Percentiles rank a stretch among this genome's conserved stretches.
phyloP scores from a whole-genome alignment of 371 early-diverging fungal genomes.

The Mortierella sp. region DNA sequence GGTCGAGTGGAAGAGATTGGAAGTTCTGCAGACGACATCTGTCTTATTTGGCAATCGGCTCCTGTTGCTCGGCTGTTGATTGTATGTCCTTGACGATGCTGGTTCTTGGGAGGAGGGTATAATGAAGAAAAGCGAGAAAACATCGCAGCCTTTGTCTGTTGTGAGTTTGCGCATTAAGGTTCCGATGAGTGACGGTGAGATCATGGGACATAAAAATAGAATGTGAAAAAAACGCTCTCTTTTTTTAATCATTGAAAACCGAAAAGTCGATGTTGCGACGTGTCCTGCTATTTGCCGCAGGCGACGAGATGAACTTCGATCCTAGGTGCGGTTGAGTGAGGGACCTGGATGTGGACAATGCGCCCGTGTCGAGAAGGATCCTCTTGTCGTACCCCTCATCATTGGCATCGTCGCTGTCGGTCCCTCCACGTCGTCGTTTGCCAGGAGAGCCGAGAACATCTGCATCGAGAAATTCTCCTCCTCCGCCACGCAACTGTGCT shows the following conservation, averaged over 20 bases:
- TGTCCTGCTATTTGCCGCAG: background rate
- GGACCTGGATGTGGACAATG: background rate
- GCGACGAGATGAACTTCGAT: background rate
- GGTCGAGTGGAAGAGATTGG: background rate
- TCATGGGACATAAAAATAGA: background rate
- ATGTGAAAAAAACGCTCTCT: background rate
- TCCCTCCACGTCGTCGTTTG: conserved; percentile 17
- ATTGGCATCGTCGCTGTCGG: background rate
- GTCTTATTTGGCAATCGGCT: background rate
- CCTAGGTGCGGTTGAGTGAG: background rate
- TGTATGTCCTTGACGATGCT: background rate
- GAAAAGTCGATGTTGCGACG: conserved; percentile 14
- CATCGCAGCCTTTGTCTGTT: background rate
- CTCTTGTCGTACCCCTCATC: conserved; percentile 9
- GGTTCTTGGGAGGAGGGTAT: background rate
- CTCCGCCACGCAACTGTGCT: conserved; percentile 26
- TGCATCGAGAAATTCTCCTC: background rate
- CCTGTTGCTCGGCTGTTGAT: background rate
- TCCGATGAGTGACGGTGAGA: background rate
- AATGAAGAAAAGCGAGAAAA: no score
- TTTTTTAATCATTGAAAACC: conserved; percentile 3
- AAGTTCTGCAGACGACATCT: background rate
- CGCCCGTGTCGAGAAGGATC: background rate
- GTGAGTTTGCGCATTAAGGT: background rate
- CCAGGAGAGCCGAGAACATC: conserved; percentile 14